Percentiles rank a stretch among this genome's conserved stretches.
phyloP scores from a whole-genome alignment of 1,139 yeast species.

The Arxiozyma slooffiae region DNA sequence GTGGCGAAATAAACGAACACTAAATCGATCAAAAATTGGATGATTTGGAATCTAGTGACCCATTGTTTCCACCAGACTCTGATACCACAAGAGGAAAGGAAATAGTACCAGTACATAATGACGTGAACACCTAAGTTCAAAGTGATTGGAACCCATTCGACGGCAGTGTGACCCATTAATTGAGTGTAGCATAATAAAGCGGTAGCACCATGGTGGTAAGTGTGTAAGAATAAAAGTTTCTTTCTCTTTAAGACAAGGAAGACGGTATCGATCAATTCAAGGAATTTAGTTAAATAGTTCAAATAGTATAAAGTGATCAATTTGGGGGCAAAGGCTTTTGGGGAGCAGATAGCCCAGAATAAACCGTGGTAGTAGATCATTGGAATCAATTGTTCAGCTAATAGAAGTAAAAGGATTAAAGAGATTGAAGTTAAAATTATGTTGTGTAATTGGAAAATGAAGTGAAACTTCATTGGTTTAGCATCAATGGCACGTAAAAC shows the following conservation, averaged over 20 bases:
- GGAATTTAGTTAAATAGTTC: conserved; percentile 66
- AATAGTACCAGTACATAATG: conserved; percentile 97
- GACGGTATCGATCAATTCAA: conserved; percentile 85
- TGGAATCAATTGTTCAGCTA: conserved; percentile 80
- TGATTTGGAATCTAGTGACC: conserved; percentile 94
- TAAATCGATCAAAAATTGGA: conserved; percentile 85
- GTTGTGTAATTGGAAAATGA: conserved; percentile 74
- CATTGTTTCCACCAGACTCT: conserved; percentile 99
- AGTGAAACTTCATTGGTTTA: conserved; percentile 63
- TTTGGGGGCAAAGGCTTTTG: conserved; percentile 74
- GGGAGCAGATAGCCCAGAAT: conserved; percentile 75
- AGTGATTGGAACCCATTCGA: conserved; percentile 89
- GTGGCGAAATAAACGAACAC: conserved; percentile 88
- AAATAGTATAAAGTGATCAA: conserved; percentile 75
- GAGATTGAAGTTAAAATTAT: conserved; percentile 63
- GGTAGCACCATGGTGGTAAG: conserved; percentile 97
- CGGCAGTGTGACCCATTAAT: conserved; percentile 80
- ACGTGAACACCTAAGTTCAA: conserved; percentile 90
- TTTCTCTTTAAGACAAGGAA: conserved; percentile 88
- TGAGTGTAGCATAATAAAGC: conserved; percentile 93
- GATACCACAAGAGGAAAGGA: conserved; percentile 85
- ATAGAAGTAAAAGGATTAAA: conserved; percentile 52
- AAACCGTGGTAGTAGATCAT: conserved; percentile 69
- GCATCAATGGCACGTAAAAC: conserved; percentile 42
- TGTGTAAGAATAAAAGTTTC: conserved; percentile 82